Evolutionary conservation across 2,329 filamentous ascomycete species (phyloP).

Genomic region (Dactylonectria macrodidyma): DNA sequence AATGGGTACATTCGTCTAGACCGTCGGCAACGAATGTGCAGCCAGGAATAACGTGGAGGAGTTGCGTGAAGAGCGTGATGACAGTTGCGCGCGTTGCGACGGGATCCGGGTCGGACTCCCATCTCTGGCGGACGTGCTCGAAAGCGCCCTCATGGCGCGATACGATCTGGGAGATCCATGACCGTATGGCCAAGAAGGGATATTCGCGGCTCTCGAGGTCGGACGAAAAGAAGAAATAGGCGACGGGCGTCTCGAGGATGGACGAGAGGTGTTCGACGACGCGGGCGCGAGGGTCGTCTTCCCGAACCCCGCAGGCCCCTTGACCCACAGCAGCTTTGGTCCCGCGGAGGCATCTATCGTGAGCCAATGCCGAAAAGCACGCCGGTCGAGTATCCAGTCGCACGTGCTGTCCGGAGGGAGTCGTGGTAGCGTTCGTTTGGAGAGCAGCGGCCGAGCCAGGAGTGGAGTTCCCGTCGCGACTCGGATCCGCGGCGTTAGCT

Average conservation of each 20-base stretch:
- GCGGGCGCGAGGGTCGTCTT: constrained; percentile 34
- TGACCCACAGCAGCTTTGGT: constrained; percentile 11
- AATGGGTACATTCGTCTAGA: constrained; percentile 51
- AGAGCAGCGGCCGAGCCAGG: constrained; percentile 1
- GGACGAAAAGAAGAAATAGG: constrained; percentile 53
- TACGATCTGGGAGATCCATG: constrained; percentile 47
- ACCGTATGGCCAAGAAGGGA: constrained; percentile 44
- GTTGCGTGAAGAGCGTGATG: constrained; percentile 34
- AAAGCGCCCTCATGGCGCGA: constrained; percentile 34
- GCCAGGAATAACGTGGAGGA: constrained; percentile 12
- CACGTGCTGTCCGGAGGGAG: neutral
- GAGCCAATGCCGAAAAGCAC: neutral
- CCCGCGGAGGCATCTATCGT: neutral
- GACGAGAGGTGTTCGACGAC: constrained; percentile 45
- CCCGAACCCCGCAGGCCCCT: constrained; percentile 1
- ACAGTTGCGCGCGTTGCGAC: constrained; percentile 38
- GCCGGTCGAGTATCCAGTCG: constrained; percentile 7
- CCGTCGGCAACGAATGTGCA: no score
- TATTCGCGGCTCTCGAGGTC: constrained; percentile 42
- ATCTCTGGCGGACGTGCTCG: constrained; percentile 31
- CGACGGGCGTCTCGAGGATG: constrained; percentile 22
- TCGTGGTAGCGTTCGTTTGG: constrained; percentile 9
- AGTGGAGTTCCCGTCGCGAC: neutral
- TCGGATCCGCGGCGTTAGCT: constrained; percentile 9
- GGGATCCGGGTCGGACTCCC: constrained; percentile 20